Conservation (phyloP, 192 early-diverging fungal genomes). For the Rhizophagus prolifer region DNA sequence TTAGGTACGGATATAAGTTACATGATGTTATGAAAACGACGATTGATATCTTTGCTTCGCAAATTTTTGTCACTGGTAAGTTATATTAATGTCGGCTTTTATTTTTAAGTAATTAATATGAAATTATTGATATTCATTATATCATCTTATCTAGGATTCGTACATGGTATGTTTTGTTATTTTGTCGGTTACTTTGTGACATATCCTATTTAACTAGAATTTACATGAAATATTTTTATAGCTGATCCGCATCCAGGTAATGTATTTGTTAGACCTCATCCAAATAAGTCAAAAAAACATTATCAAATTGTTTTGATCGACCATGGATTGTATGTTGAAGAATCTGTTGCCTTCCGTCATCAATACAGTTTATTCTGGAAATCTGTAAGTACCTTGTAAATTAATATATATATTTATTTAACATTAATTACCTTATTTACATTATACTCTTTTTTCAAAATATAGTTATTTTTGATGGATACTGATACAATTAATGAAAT, state of each 20-base stretch:
- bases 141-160: constrained; percentile 53
- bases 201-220: background rate
- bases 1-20: constrained; percentile 32
- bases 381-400: constrained; percentile 63
- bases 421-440: background rate
- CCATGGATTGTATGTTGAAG: constrained; percentile 88
- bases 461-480: constrained; percentile 47
- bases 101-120: background rate
- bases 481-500: constrained; percentile 61
- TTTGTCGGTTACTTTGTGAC: background rate
- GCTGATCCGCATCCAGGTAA: constrained; percentile 84
- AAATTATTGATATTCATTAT: background rate
- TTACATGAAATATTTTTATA: background rate
- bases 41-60: constrained; percentile 79
- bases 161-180: constrained; percentile 60
- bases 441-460: background rate
- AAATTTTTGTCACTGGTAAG: constrained; percentile 73
- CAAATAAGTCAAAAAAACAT: constrained; percentile 40
- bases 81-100: too few relatives aligned
- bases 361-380: constrained; percentile 89
- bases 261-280: constrained; percentile 73
- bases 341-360: constrained; percentile 62
- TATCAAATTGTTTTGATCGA: constrained; percentile 83
- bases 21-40: constrained; percentile 67
- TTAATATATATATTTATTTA: background rate